Evolutionary conservation across 2,329 filamentous ascomycete genomes (phyloP).

Genomic region (Blastomyces parvus): DNA sequence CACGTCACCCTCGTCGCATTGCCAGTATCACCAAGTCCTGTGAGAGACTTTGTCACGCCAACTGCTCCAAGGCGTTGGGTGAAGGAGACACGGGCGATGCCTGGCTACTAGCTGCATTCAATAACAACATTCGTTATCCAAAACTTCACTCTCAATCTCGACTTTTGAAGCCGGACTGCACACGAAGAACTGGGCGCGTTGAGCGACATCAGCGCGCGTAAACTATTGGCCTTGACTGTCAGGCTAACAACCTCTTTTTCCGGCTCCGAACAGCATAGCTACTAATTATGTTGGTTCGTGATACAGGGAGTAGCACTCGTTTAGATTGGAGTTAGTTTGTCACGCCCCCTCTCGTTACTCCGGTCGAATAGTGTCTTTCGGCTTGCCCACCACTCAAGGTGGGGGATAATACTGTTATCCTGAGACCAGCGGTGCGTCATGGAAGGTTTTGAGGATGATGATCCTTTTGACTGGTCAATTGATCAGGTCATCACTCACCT

Average conservation of each 20-base stretch:
- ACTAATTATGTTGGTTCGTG: too few species aligned
- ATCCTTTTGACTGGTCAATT: constrained; percentile 67
- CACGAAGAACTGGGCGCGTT: not conserved
- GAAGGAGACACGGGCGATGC: not conserved
- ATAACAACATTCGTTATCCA: not conserved
- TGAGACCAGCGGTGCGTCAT: not conserved
- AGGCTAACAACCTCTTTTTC: not conserved
- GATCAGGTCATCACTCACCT: constrained; percentile 59
- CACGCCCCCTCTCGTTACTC: not conserved
- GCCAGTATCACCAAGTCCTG: not conserved
- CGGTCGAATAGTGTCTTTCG: not conserved
- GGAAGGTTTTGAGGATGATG: constrained; percentile 25
- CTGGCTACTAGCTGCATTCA: not conserved
- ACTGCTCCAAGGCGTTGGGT: not conserved
- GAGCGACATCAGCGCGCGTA: not conserved
- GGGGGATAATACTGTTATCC: not conserved
- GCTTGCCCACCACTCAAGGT: not conserved
- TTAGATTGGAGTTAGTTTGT: not conserved
- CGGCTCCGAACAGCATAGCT: too few species aligned
- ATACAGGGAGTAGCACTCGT: not conserved
- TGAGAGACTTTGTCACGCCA: not conserved
- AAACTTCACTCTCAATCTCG: not conserved
- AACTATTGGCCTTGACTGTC: not conserved
- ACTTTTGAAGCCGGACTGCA: not conserved
- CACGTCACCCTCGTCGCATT: not conserved